Evolutionary conservation across 1,139 yeast genomes (phyloP).

Genomic region (Kurtzmaniella quercitrusa): DNA sequence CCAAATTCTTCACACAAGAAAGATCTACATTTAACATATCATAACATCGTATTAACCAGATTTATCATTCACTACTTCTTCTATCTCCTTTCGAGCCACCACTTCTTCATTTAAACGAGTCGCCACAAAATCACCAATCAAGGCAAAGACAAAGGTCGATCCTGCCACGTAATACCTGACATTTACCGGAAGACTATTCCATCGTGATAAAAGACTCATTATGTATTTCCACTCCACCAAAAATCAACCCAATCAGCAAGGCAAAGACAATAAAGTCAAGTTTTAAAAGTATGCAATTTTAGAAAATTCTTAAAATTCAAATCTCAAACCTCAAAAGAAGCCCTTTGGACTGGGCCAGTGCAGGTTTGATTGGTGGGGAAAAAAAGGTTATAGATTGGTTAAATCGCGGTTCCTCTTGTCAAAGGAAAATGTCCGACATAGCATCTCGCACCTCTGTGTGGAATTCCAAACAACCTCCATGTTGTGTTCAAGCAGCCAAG

Average conservation of each 20-base stretch:
- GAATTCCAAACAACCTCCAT: slow-evolving; percentile 69
- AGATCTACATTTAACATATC: background rate
- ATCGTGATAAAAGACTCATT: slow-evolving; percentile 40
- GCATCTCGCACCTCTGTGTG: background rate
- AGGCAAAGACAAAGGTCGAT: slow-evolving; percentile 51
- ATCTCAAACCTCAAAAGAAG: background rate
- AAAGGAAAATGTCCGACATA: background rate
- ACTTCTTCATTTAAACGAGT: slow-evolving; percentile 43
- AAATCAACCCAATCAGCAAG: background rate
- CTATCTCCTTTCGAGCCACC: slow-evolving; percentile 18
- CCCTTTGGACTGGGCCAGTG: too few species aligned
- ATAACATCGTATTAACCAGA: background rate
- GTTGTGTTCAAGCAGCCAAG: slow-evolving; percentile 62
- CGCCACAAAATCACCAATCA: slow-evolving; percentile 47
- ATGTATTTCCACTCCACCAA: background rate
- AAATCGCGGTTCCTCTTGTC: too few species aligned
- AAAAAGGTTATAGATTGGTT: too few species aligned
- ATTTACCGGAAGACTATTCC: slow-evolving; percentile 49
- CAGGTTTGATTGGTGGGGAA: too few species aligned
- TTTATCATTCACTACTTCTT: background rate
- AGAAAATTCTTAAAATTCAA: background rate
- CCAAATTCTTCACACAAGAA: too few species aligned
- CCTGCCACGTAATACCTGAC: slow-evolving; percentile 52
- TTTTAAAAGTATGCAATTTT: background rate
- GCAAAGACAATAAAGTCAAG: background rate